Base-by-base conservation (phyloP, 1,139 yeast species). In the Geotrichum restrictum region DNA sequence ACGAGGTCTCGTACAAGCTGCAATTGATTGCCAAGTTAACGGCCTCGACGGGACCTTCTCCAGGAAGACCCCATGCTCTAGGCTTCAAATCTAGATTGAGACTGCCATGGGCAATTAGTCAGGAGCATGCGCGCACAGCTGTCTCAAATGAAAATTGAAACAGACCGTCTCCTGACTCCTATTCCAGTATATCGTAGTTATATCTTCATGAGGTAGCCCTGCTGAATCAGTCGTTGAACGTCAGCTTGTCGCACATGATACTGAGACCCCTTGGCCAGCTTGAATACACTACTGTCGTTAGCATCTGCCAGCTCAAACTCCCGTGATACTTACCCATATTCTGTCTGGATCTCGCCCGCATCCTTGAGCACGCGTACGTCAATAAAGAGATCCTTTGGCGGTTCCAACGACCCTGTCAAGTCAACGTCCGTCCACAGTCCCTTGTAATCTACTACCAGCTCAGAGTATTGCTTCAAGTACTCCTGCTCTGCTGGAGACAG, bases 331-430 rank as follows among this genome's bases (percentile, higher is more conserved):
- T 49, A 64, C 65, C 98, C 98, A 62, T 93, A 93, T 67, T 93
- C 98, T 0, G 98, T 93, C 65, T 91, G 97, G 39, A 93, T 89
- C 65, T 93, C 98, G 1, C 98, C 98, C 0, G 96, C 98, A 64
- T 93, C 95, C 63, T 86, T 86, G 52, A 93, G 70, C 8, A 93
- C 98, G 52, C 98, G 74, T 2, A 93, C 98, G 64, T 93, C 98
- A 11, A 93, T 86, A 62, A 91, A 93, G 40, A 93, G 85, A 61
- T 88, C 95, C 29, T 80, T 80, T 0, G 98, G 98, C 0, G 98
- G 98, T 39, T 81, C 88, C 60, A 93, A 68, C 31, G 88, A 82
- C 0, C 98, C 98, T 27, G 93, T 80, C 38, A 93, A 72, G 64
- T 93, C 98, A n/a, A 93, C 72, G 59, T 89, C 96, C 0, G 88